Percentiles rank a stretch among this genome's conserved stretches.
These are phyloP conservation scores for Podospora conica DNA, from an alignment of 495 filamentous ascomycete genomes.

Conservation along the genomic window DNA sequence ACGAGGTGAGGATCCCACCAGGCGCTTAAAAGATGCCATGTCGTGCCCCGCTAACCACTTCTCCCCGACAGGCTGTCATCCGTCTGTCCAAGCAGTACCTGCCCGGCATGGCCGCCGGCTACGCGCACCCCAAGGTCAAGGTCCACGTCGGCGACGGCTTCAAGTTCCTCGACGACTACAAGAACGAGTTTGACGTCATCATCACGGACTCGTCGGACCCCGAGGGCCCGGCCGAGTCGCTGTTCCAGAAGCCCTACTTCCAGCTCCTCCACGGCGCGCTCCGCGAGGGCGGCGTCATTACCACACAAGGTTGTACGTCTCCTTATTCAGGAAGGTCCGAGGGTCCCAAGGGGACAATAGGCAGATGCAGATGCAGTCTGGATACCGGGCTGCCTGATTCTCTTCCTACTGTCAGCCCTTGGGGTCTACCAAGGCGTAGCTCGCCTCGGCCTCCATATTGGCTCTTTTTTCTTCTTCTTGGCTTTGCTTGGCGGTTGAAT, in stretches of 20 bases:
- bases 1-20: constrained; percentile 62
- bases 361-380: constrained; percentile 14
- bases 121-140: constrained; percentile 87
- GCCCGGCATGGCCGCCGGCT: constrained; percentile 86
- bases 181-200: constrained; percentile 97
- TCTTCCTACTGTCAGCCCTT: constrained; percentile 16
- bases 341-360: constrained; percentile 22
- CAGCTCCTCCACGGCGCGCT: constrained; percentile 83
- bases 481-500: constrained; percentile 4
- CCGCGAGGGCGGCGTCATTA: constrained; percentile 93
- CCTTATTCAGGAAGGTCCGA: constrained; percentile 47
- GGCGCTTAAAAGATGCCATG: not conserved
- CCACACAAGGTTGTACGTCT: constrained; percentile 99
- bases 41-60: constrained; percentile 8
- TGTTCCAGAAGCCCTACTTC: constrained; percentile 99
- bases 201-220: constrained; percentile 98
- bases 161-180: constrained; percentile 87
- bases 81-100: constrained; percentile 98
- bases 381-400: constrained; percentile 25
- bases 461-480: constrained; percentile 2
- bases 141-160: constrained; percentile 94
- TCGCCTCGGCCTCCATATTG: constrained; percentile 23
- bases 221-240: constrained; percentile 87
- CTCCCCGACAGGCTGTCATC: constrained; percentile 69
- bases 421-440: constrained; percentile 31